Conservation (phyloP, 1,284 basidiomycete species). For the Rhodotorula sp. region DNA sequence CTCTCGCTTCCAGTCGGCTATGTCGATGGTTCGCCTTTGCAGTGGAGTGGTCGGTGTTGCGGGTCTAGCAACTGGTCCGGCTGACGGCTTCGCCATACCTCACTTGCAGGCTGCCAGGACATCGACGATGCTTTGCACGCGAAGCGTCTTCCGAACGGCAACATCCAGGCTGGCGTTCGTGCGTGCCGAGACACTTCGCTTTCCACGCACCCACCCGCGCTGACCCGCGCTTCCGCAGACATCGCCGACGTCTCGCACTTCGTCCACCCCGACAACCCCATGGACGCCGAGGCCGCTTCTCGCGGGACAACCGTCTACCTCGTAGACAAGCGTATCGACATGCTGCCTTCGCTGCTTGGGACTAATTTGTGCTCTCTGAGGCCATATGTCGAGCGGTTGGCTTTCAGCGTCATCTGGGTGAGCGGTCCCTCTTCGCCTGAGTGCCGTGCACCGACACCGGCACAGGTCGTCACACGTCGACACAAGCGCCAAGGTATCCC, state of each 20-base stretch:
- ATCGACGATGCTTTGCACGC: constrained; percentile 99
- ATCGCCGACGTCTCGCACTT: constrained; percentile 99
- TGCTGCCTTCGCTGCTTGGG: constrained; percentile 90
- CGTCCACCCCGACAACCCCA: constrained; percentile 87
- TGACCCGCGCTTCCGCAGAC: constrained; percentile 57
- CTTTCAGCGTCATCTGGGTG: constrained; percentile 96
- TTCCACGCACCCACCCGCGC: not conserved
- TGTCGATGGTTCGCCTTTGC: not conserved
- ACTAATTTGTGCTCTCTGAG: constrained; percentile 95
- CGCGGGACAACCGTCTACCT: constrained; percentile 97
- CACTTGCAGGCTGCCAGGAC: constrained; percentile 78
- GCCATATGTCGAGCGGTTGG: constrained; percentile 88
- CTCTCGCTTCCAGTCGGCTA: not conserved
- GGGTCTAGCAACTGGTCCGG: not conserved
- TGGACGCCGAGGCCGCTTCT: constrained; percentile 94
- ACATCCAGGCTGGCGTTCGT: constrained; percentile 98
- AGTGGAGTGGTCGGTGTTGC: not conserved
- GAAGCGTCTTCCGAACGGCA: constrained; percentile 80
- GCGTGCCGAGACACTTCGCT: constrained; percentile 52
- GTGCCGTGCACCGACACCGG: not conserved
- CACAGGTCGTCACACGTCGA: not conserved
- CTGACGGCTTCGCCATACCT: not conserved
- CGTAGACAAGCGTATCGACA: constrained; percentile 98
- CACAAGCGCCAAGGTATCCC: too few species aligned
- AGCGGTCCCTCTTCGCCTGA: constrained; percentile 45